phyloP scores from a whole-genome alignment of 108 stramenopile species.

The Cyclotella kingstonii region DNA sequence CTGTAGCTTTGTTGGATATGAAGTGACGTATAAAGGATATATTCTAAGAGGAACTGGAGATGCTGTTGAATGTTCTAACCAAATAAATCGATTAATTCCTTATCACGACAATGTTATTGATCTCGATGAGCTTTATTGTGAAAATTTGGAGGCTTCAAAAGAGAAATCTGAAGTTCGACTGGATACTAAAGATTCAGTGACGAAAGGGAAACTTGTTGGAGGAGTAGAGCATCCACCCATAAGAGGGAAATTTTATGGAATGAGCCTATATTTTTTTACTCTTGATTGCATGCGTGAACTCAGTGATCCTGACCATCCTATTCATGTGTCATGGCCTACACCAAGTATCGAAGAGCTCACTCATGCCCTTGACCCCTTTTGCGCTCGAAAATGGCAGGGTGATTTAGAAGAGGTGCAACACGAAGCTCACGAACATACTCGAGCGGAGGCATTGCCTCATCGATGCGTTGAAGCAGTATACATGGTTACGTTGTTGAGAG shows the following conservation, averaged over 20 bases:
- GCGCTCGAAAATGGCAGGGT: conserved; percentile 74
- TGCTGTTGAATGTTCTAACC: conserved; percentile 61
- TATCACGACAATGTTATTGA: conserved; percentile 65
- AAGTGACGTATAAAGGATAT: conserved; percentile 54
- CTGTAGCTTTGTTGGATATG: conserved; percentile 73
- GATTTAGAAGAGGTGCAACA: conserved; percentile 73
- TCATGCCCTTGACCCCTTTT: conserved; percentile 79
- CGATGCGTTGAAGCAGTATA: conserved; percentile 87
- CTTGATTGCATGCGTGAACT: conserved; percentile 87
- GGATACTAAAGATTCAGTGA: not conserved
- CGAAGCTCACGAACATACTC: conserved; percentile 68
- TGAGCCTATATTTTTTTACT: conserved; percentile 91
- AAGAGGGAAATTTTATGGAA: conserved; percentile 85
- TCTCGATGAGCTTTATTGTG: conserved; percentile 48
- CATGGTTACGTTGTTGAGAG: conserved; percentile 82
- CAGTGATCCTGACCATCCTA: conserved; percentile 57
- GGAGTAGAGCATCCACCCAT: conserved; percentile 84
- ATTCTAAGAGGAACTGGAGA: conserved; percentile 74
- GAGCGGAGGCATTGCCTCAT: conserved; percentile 77
- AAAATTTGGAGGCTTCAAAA: conserved; percentile 25
- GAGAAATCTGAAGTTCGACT: not conserved
- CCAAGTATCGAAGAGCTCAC: conserved; percentile 77
- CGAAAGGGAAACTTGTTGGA: conserved; percentile 58
- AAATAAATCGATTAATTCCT: conserved; percentile 75
- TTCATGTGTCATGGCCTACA: conserved; percentile 78